These are phyloP conservation scores for Microbotryum silenes-acaulis DNA, from an alignment of 1,284 basidiomycete genomes.

Conservation along the genomic window DNA sequence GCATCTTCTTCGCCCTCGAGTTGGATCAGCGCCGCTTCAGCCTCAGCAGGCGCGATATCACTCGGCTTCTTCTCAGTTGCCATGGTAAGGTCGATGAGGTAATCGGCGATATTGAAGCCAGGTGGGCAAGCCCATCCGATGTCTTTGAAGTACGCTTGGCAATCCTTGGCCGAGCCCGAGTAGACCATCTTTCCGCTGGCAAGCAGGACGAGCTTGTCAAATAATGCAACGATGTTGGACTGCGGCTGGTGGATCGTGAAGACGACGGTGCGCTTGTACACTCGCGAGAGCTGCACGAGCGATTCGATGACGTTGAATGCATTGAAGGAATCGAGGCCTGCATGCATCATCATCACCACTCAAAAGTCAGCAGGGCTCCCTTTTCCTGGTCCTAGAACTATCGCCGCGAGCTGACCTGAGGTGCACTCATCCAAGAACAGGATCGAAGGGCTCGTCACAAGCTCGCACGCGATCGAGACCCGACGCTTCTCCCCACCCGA, in stretches of 20 bases:
- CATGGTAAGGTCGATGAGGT: slow-evolving; percentile 83
- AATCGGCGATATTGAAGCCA: slow-evolving; percentile 97
- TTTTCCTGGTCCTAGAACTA: background rate
- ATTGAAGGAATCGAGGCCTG: slow-evolving; percentile 88
- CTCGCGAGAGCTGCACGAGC: slow-evolving; percentile 71
- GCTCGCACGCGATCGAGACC: slow-evolving; percentile 94
- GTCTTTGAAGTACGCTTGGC: slow-evolving; percentile 68
- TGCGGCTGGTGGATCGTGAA: slow-evolving; percentile 99
- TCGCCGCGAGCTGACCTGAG: slow-evolving; percentile 54
- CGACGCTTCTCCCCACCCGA: slow-evolving; percentile 93
- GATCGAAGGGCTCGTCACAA: slow-evolving; percentile 91
- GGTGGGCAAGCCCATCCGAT: slow-evolving; percentile 78
- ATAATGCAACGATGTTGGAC: slow-evolving; percentile 90
- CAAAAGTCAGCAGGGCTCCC: background rate
- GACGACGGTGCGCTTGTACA: slow-evolving; percentile 89
- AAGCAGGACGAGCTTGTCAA: slow-evolving; percentile 82
- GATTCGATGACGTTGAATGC: slow-evolving; percentile 89
- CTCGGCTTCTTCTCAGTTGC: slow-evolving; percentile 48
- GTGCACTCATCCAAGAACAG: slow-evolving; percentile 96
- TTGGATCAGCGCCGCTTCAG: slow-evolving; percentile 15
- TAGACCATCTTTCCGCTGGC: slow-evolving; percentile 76
- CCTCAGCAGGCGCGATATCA: background rate
- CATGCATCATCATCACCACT: background rate
- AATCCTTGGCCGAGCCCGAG: slow-evolving; percentile 64
- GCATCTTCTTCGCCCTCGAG: slow-evolving; percentile 12